Evolutionary conservation across 1,284 basidiomycete species (phyloP).

Genomic region (Cerioporus squamosus): DNA sequence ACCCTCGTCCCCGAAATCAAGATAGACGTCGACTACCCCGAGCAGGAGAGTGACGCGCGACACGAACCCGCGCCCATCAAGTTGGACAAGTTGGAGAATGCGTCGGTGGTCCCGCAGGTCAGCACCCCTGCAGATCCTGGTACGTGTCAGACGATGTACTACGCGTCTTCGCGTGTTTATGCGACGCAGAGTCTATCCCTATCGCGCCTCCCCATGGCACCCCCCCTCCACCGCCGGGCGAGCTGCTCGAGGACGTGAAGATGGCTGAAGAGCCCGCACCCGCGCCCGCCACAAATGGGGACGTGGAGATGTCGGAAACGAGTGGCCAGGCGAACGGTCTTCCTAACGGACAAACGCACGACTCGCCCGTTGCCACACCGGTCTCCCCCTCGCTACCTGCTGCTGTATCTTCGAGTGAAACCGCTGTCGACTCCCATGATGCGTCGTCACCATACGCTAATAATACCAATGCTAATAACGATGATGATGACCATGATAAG

Average conservation of each 20-base stretch:
- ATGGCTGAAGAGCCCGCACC: constrained; percentile 44
- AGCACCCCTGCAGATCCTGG: constrained; percentile 53
- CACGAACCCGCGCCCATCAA: constrained; percentile 58
- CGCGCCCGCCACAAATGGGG: constrained; percentile 33
- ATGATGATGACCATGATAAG: constrained; percentile 57
- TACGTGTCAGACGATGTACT: constrained; percentile 32
- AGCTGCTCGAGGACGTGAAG: constrained; percentile 56
- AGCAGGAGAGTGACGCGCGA: constrained; percentile 68
- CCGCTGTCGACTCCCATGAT: constrained; percentile 44
- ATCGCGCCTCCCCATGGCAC: constrained; percentile 50
- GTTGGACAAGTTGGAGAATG: constrained; percentile 41
- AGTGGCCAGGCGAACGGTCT: constrained; percentile 35
- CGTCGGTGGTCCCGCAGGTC: constrained; percentile 50
- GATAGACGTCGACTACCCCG: constrained; percentile 60
- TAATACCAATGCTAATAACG: constrained; percentile 38
- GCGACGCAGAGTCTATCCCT: constrained; percentile 46
- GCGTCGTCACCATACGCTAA: constrained; percentile 49
- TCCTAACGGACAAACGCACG: constrained; percentile 39
- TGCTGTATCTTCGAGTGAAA: constrained; percentile 37
- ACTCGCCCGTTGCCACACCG: constrained; percentile 42
- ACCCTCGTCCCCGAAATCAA: constrained; percentile 53
- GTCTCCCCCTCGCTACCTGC: constrained; percentile 31
- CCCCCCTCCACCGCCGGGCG: constrained; percentile 50
- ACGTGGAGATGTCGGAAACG: constrained; percentile 56
- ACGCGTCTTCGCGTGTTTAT: constrained; percentile 23